phyloP scores from a whole-genome alignment of 2,329 filamentous ascomycete species.

The Pseudocercospora cruenta region DNA sequence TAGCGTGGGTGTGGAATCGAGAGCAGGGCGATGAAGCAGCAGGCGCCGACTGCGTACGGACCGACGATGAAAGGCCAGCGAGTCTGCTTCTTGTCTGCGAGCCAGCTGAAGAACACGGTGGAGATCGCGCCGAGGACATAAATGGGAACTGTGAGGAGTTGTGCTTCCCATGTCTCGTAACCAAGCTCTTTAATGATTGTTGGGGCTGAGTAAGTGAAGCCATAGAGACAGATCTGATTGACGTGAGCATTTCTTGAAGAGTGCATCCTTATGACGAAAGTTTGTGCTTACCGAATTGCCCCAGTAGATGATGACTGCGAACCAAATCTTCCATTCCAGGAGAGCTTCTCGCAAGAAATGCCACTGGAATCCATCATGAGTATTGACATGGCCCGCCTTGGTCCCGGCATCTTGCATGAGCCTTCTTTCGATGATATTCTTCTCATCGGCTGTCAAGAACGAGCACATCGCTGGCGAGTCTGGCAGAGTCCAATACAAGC shows the following conservation, averaged over 20 bases:
- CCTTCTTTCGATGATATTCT: constrained; percentile 46
- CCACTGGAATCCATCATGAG: constrained; percentile 42
- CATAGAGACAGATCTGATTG: constrained; percentile 63
- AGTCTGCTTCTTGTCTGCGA: constrained; percentile 23
- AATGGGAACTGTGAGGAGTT: constrained; percentile 50
- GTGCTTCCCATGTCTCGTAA: constrained; percentile 46
- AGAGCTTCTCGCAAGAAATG: constrained; percentile 22
- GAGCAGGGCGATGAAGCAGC: constrained; percentile 46
- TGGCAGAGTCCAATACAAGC: constrained; percentile 53
- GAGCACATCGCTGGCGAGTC: constrained; percentile 62
- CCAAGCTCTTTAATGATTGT: constrained; percentile 55
- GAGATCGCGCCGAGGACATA: constrained; percentile 41
- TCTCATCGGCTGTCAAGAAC: constrained; percentile 56
- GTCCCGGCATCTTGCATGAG: constrained; percentile 34
- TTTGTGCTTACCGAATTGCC: constrained; percentile 46
- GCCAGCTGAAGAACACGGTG: constrained; percentile 24
- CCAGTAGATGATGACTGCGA: constrained; percentile 41
- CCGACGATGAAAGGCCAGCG: constrained; percentile 26
- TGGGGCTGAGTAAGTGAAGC: constrained; percentile 62
- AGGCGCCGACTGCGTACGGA: constrained; percentile 26
- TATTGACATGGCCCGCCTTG: constrained; percentile 37
- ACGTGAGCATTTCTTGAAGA: too few relatives aligned
- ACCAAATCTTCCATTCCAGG: constrained; percentile 51
- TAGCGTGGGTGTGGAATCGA: constrained; percentile 36
- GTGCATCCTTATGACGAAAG: too few relatives aligned